These are phyloP conservation scores for Penicillium argentinense DNA, from an alignment of 495 filamentous ascomycete species.

Conservation along the genomic window DNA sequence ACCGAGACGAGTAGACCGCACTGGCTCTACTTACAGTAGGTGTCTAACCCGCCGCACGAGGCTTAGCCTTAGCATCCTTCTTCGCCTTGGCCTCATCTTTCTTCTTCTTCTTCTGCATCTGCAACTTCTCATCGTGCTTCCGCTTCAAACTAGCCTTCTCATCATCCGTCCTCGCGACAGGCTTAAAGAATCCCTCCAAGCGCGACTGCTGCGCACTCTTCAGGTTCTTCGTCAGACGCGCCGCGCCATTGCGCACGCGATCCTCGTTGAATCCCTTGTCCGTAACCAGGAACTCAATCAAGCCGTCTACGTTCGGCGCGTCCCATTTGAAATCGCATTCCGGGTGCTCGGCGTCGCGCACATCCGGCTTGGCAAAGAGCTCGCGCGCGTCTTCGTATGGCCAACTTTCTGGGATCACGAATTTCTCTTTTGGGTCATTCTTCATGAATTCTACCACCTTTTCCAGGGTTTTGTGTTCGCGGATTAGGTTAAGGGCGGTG, in stretches of 20 bases:
- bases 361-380: slow-evolving; percentile 87
- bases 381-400: slow-evolving; percentile 88
- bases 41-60: slow-evolving; percentile 68
- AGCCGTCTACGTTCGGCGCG: slow-evolving; percentile 81
- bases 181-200: slow-evolving; percentile 97
- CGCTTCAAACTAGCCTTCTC: slow-evolving; percentile 83
- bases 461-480: slow-evolving; percentile 83
- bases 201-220: slow-evolving; percentile 87
- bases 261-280: slow-evolving; percentile 99
- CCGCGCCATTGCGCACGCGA: slow-evolving; percentile 74
- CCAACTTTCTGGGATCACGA: slow-evolving; percentile 86
- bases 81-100: slow-evolving; percentile 86
- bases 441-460: slow-evolving; percentile 78
- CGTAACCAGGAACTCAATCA: slow-evolving; percentile 81
- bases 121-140: slow-evolving; percentile 87
- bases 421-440: slow-evolving; percentile 74
- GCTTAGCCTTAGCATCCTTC: slow-evolving; percentile 85
- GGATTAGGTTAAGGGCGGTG: slow-evolving; percentile 90
- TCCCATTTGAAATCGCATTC: slow-evolving; percentile 98
- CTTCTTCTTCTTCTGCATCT: slow-evolving; percentile 88
- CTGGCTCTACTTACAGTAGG: too few species aligned
- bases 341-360: slow-evolving; percentile 78
- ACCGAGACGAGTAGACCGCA: too few species aligned
- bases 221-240: slow-evolving; percentile 78
- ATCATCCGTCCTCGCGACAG: slow-evolving; percentile 80